Percentiles rank a stretch among this genome's conserved stretches.
These are phyloP conservation scores for Knufia petricola DNA, from an alignment of 2,329 filamentous ascomycete genomes.

Conservation along the genomic window DNA sequence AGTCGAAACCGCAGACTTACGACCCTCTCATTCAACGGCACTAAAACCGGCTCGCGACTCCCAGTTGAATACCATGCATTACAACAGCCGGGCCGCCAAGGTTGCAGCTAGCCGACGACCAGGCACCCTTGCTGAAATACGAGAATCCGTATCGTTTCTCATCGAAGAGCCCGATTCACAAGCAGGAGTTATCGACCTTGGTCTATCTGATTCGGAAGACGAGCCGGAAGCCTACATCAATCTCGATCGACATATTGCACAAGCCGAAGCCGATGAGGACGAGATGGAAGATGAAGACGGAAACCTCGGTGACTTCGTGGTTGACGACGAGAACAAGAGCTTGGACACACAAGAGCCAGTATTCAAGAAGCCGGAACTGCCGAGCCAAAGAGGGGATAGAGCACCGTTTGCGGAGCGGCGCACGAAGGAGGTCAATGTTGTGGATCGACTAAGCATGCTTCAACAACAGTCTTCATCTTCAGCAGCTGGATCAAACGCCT, in stretches of 20 bases:
- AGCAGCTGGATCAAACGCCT: slow-evolving; percentile 21
- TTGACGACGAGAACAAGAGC: slow-evolving; percentile 25
- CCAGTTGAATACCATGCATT: slow-evolving; percentile 45
- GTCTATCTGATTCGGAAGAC: slow-evolving; percentile 35
- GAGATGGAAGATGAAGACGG: slow-evolving; percentile 42
- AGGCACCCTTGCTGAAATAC: slow-evolving; percentile 66
- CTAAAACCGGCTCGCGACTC: slow-evolving; percentile 37
- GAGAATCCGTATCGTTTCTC: slow-evolving; percentile 72
- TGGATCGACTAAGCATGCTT: slow-evolving; percentile 36
- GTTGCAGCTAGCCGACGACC: slow-evolving; percentile 64
- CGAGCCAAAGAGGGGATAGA: slow-evolving; percentile 11
- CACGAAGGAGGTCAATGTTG: slow-evolving; percentile 32
- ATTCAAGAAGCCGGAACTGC: slow-evolving; percentile 23
- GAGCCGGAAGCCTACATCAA: slow-evolving; percentile 33
- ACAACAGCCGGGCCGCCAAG: slow-evolving; percentile 53
- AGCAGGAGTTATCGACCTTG: slow-evolving; percentile 38
- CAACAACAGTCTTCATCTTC: slow-evolving; percentile 38
- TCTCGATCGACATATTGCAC: slow-evolving; percentile 39
- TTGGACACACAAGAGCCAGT: slow-evolving; percentile 21
- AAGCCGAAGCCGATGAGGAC: slow-evolving; percentile 44
- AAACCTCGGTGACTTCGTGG: slow-evolving; percentile 23
- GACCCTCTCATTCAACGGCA: slow-evolving; percentile 23
- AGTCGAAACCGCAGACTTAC: neutral
- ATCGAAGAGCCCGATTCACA: slow-evolving; percentile 52
- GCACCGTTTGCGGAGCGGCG: slow-evolving; percentile 24